Evolutionary conservation across 1,284 basidiomycete species (phyloP).

Genomic region (Ganoderma lingzhi): DNA sequence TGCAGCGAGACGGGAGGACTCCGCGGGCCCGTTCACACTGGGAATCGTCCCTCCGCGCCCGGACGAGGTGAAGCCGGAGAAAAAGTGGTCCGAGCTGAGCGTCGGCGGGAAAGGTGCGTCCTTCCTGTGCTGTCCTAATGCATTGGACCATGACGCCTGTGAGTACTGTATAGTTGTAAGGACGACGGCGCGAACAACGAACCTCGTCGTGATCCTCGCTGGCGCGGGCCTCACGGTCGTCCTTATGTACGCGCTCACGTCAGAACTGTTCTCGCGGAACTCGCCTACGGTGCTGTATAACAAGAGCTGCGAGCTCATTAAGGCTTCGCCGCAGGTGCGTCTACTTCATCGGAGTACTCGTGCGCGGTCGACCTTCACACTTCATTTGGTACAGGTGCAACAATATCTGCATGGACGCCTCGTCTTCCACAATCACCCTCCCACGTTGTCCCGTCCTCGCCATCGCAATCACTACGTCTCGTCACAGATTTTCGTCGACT

Average conservation of each 20-base stretch:
- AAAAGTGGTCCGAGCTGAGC: slow-evolving; percentile 86
- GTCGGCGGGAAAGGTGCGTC: slow-evolving; percentile 83
- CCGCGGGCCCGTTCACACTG: slow-evolving; percentile 85
- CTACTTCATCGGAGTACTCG: not conserved
- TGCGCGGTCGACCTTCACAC: not conserved
- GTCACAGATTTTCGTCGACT: slow-evolving; percentile 76
- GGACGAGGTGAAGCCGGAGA: slow-evolving; percentile 62
- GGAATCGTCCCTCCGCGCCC: slow-evolving; percentile 69
- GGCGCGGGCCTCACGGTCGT: slow-evolving; percentile 86
- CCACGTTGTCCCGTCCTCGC: slow-evolving; percentile 71
- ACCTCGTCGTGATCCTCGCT: slow-evolving; percentile 83
- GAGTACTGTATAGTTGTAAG: slow-evolving; percentile 64
- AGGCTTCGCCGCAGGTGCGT: slow-evolving; percentile 72
- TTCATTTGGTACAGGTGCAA: slow-evolving; percentile 55
- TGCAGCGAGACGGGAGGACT: slow-evolving; percentile 56
- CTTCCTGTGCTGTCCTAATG: not conserved
- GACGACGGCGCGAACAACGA: slow-evolving; percentile 82
- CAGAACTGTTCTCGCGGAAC: slow-evolving; percentile 92
- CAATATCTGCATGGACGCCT: slow-evolving; percentile 72
- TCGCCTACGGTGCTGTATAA: slow-evolving; percentile 91
- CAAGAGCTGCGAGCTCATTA: slow-evolving; percentile 87
- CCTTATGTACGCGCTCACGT: slow-evolving; percentile 85
- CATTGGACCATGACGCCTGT: not conserved
- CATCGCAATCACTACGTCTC: slow-evolving; percentile 82
- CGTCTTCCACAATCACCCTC: slow-evolving; percentile 81